Percentiles rank a stretch among this genome's conserved stretches.
These are phyloP conservation scores for Senna siamea DNA, from an alignment of 306 rosid genomes.

Conservation along the genomic window DNA sequence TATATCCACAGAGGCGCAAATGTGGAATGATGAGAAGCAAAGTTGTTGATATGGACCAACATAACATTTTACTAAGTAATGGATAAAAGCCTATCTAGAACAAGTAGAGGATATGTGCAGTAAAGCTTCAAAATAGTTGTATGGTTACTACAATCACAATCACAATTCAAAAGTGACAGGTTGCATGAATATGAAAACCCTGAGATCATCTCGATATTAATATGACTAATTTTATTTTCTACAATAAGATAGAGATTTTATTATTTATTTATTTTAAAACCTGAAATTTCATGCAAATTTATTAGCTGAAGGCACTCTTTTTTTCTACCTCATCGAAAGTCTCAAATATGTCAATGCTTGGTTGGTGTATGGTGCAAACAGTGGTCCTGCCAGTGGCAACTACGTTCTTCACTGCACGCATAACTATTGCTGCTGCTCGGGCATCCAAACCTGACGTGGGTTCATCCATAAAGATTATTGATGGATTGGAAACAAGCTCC, in stretches of 20 bases:
- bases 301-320: slow-evolving; percentile 18
- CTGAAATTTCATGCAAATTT: slow-evolving; percentile 26
- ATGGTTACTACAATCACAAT: not conserved
- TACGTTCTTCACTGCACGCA: slow-evolving; percentile 86
- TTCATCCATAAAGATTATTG: slow-evolving; percentile 86
- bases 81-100: not conserved
- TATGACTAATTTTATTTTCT: not conserved
- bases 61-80: not conserved
- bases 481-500: slow-evolving; percentile 86
- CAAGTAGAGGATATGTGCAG: not conserved
- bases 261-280: slow-evolving; percentile 1
- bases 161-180: not conserved
- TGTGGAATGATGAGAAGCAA: not conserved
- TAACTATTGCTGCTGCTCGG: slow-evolving; percentile 79
- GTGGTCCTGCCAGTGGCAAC: slow-evolving; percentile 75
- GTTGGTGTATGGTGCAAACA: slow-evolving; percentile 85
- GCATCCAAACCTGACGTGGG: slow-evolving; percentile 90
- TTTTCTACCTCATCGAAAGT: slow-evolving; percentile 76
- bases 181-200: not conserved
- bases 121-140: slow-evolving; percentile 1
- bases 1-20: not conserved
- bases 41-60: not conserved
- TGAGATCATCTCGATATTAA: not conserved
- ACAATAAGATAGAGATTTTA: slow-evolving; percentile 12
- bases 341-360: slow-evolving; percentile 82